Evolutionary conservation across 129 eudicot species (phyloP).

Genomic region (Mikania micrantha): DNA sequence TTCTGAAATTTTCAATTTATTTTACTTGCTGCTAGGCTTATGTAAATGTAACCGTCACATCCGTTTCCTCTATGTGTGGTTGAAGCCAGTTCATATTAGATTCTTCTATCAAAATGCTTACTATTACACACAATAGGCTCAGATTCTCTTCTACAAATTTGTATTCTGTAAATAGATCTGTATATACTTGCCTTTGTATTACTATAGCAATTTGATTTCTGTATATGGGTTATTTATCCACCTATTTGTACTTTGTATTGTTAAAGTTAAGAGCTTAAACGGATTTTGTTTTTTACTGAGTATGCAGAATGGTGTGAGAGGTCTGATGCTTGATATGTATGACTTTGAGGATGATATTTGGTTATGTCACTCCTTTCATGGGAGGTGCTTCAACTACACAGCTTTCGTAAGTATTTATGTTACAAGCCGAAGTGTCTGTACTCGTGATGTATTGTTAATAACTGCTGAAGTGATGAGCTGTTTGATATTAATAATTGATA

Average conservation of each 20-base stretch:
- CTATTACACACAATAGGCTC: background rate
- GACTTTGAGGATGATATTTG: constrained; percentile 75
- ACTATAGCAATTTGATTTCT: background rate
- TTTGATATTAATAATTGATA: constrained; percentile 8
- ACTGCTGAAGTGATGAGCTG: background rate
- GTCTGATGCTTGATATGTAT: constrained; percentile 88
- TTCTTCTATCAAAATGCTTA: background rate
- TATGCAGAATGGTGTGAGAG: constrained; percentile 80
- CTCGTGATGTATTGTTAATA: background rate
- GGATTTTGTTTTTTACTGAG: constrained; percentile 10
- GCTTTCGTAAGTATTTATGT: constrained; percentile 65
- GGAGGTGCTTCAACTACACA: constrained; percentile 68
- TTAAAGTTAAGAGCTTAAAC: background rate
- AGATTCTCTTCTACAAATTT: constrained; percentile 1
- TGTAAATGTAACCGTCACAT: background rate
- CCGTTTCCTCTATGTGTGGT: background rate
- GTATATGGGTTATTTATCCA: background rate
- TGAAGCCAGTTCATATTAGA: constrained; percentile 4
- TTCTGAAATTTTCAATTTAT: background rate
- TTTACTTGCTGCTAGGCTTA: background rate
- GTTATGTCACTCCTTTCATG: constrained; percentile 86
- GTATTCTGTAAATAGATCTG: background rate
- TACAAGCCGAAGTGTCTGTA: background rate
- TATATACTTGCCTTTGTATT: background rate
- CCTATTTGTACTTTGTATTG: background rate